Evolutionary conservation across 805 yeast species (phyloP), one percentile per base, ranked within the genome.

Genomic region (Candida mattraensis): DNA sequence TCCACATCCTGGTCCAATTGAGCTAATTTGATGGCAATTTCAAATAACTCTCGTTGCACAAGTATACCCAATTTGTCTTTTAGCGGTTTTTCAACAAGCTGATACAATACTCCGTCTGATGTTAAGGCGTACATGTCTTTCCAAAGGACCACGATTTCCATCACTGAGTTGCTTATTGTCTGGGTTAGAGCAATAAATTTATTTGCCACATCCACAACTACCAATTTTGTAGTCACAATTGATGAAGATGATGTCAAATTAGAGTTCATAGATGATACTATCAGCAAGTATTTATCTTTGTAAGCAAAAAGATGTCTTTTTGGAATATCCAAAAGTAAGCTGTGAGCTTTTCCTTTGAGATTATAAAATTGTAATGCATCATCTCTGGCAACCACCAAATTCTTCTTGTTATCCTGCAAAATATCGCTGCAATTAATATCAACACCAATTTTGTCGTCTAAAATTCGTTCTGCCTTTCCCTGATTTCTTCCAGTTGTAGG

Each of bases 401-500:
- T 48, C 17, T 47, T 53, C 17, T 40, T 44, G 10, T 39, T 33
- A 25, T 55, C 54, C 5, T 44, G 42, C n/a, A 51, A 28, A 4
- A 74, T 42, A 35, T 61, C 73, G 22, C 64, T 54, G 48, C 82
- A 74, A 39, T 71, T 63, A 27, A 78, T 60, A 44, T 73, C 76
- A 3, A 70, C 70, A 2, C 83, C 83, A 7, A 48, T 37, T 32
- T 60, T 62, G 14, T 60, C 66, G 13, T 76, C 73, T n/a, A 78
- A 56, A 2, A 72, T 40, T 28, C 65, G 57, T 15, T 63, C 59
- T 1, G 84, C 81, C 36, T 75, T 74, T 0, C 89, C 86, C 31
- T 77, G 78, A 55, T 83, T 84, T 53, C 87, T 70, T 0, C 96
- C 95, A 1, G 80, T 72, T 0, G 96, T 87, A 10, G 80, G 72